Evolutionary conservation across 176 grass and related monocot species (phyloP), one percentile per base, ranked within the genome.

Genomic region (Ananas comosus): DNA sequence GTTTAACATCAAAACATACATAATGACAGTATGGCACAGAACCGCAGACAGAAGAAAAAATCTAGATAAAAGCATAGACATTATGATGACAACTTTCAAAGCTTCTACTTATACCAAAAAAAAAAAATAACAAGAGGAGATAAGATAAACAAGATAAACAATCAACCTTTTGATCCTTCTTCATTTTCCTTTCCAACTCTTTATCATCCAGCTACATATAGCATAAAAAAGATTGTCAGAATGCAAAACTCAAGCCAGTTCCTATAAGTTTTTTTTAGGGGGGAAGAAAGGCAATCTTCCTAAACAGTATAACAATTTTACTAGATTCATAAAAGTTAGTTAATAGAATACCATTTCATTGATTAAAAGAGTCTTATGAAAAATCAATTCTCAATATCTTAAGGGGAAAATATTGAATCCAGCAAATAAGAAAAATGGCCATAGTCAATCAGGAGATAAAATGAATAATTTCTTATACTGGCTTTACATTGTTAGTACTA

Each of bases 101-200:
- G 4, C 33, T 42, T 42, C 33, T 42, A 4, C n/a, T 18, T 64
- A 75, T 29, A 51, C 16, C 54, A 25, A 66, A 51, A 17, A 27
- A 28, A 6, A 22, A 73, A 68, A 12, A n/a, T n/a, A n/a, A 56
- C 13, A 50, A 68, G 1, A 65, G 54, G 23, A 69, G 16, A 78
- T 48, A 64, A 72, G 25, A 58, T 49, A 68, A 51, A 50, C 57
- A 51, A 33, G 71, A 50, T 11, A 13, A 48, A 42, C 33, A 8
- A 7, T 42, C 6, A 72, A 85, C 88, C 78, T 91, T 88, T 16
- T 88, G 85, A 12, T 83, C 76, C 57, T 88, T 88, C 80, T 88
- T 92, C 67, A 80, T 22, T 53, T 85, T 88, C 70, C 76, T 53
- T 24, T 88, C 85, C 68, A 85, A 29, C 54, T 88, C 89, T 78